phyloP scores from a whole-genome alignment of 805 yeast species.

The Saturnispora saitoi region DNA sequence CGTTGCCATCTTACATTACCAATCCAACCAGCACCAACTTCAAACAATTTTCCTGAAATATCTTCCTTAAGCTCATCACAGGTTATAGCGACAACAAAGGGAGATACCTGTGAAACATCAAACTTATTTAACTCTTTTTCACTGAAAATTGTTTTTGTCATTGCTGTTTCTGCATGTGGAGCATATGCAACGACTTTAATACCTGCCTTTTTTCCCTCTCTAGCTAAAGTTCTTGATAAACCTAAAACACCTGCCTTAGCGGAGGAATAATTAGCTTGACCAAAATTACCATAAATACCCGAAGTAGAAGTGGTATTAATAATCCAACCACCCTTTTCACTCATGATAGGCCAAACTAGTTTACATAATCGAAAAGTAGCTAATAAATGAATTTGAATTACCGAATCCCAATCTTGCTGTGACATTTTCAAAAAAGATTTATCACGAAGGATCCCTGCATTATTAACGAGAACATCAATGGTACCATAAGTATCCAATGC shows the following conservation, averaged over 20 bases:
- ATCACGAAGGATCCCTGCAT: constrained; percentile 93
- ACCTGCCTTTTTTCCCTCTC: constrained; percentile 77
- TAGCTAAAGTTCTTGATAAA: constrained; percentile 74
- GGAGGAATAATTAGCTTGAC: constrained; percentile 92
- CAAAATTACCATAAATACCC: constrained; percentile 95
- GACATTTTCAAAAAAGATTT: constrained; percentile 79
- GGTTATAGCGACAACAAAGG: constrained; percentile 72
- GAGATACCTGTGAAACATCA: constrained; percentile 86
- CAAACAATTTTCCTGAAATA: constrained; percentile 74
- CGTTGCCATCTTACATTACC: constrained; percentile 95
- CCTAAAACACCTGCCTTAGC: constrained; percentile 89
- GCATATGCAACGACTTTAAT: constrained; percentile 80
- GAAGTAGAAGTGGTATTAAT: constrained; percentile 91
- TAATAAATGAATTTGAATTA: constrained; percentile 69
- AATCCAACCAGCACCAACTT: constrained; percentile 95
- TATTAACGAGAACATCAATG: constrained; percentile 79
- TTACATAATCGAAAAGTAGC: constrained; percentile 78
- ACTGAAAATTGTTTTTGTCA: constrained; percentile 84
- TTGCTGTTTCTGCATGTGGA: constrained; percentile 96
- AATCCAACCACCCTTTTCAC: constrained; percentile 67
- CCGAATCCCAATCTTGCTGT: constrained; percentile 74
- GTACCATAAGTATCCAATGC: constrained; percentile 73
- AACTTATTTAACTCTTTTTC: constrained; percentile 74
- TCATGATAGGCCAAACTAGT: constrained; percentile 88
- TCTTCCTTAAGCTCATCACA: constrained; percentile 49